Evolutionary conservation across 2,329 filamentous ascomycete genomes (phyloP).

Genomic region (Aureobasidium sp.): DNA sequence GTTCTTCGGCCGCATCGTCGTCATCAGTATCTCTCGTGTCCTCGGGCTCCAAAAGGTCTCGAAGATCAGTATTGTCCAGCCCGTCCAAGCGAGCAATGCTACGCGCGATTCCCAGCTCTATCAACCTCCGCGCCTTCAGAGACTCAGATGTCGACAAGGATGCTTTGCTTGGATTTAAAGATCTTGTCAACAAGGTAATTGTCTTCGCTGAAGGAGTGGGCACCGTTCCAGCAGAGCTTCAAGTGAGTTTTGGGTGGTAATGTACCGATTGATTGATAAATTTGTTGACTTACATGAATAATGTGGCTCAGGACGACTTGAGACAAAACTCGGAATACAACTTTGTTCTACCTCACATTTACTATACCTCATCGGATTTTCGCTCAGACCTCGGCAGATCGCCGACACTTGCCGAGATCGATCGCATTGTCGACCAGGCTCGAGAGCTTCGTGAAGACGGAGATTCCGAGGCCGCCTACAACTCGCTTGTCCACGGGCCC

Average conservation of each 20-base stretch:
- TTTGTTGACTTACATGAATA: no score
- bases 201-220: neutral
- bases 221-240: neutral
- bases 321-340: no score
- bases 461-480: conserved; percentile 1
- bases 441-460: neutral
- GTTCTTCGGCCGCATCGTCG: no score
- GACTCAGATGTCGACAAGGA: neutral
- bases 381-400: neutral
- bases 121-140: neutral
- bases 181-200: neutral
- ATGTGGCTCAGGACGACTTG: no score
- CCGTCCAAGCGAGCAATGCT: no score
- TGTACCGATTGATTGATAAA: no score
- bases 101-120: neutral
- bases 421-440: neutral
- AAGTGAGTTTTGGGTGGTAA: neutral
- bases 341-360: no score
- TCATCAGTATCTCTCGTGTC: no score
- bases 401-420: neutral
- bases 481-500: neutral
- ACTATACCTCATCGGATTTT: neutral
- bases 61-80: no score
- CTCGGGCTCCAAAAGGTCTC: no score
- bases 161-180: neutral